Evolutionary conservation across 2,329 filamentous ascomycete species (phyloP).

Genomic region (Fusarium napiforme): DNA sequence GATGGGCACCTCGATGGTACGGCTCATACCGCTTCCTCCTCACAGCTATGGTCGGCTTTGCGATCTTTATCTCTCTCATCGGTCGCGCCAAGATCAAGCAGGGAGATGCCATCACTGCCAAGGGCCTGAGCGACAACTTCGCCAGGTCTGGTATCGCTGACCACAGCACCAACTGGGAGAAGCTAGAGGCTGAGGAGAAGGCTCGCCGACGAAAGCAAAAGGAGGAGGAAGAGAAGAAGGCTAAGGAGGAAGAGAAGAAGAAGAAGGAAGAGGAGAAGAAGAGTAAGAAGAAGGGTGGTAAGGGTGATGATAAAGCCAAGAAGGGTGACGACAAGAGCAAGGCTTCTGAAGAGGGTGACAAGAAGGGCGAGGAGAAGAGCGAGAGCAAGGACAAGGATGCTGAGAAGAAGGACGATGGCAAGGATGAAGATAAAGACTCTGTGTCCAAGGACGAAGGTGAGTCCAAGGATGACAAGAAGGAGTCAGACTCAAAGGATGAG

Average conservation of each 20-base stretch:
- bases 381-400: conserved; percentile 32
- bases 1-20: conserved; percentile 90
- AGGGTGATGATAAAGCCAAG: conserved; percentile 34
- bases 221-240: conserved; percentile 52
- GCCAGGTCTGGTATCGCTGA: conserved; percentile 49
- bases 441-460: conserved; percentile 16
- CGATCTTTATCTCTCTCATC: conserved; percentile 83
- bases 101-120: conserved; percentile 44
- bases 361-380: conserved; percentile 37
- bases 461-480: no score
- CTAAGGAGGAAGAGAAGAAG: conserved; percentile 50
- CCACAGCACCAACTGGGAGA: conserved; percentile 57
- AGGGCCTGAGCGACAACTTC: conserved; percentile 54
- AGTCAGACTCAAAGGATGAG: no score
- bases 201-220: conserved; percentile 52
- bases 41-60: conserved; percentile 86
- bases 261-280: conserved; percentile 48
- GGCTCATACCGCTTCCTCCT: conserved; percentile 89
- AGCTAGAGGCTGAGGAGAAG: conserved; percentile 57
- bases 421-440: neutral
- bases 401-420: conserved; percentile 19
- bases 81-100: conserved; percentile 79
- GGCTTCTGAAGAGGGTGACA: conserved; percentile 30
- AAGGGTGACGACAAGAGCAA: conserved; percentile 36
- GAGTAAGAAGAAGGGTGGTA: conserved; percentile 43